Conservation (phyloP, 495 filamentous ascomycete genomes). For the Penicillium pancosmium region DNA sequence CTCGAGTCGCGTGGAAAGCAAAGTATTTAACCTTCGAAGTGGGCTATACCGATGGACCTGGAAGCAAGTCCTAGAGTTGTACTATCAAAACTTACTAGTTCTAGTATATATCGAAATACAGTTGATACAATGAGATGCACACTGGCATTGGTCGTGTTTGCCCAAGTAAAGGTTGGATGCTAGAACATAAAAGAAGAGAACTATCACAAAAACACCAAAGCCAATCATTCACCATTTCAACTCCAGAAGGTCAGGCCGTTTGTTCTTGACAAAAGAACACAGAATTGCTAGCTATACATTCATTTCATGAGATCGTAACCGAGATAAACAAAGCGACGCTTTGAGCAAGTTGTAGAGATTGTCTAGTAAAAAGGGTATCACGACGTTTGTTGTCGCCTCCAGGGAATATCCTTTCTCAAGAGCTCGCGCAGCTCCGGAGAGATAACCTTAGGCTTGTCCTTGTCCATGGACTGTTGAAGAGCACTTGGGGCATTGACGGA, state of each 20-base stretch:
- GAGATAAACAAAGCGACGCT: background rate
- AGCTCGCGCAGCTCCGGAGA: slow-evolving; percentile 78
- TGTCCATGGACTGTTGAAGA: slow-evolving; percentile 21
- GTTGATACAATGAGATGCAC: background rate
- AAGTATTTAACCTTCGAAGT: slow-evolving; percentile 11
- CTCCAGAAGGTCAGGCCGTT: background rate
- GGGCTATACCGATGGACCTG: background rate
- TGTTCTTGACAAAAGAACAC: background rate
- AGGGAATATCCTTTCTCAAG: slow-evolving; percentile 68
- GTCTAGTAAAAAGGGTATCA: background rate
- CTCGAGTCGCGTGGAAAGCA: slow-evolving; percentile 33
- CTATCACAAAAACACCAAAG: background rate
- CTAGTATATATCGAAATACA: background rate
- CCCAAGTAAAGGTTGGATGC: background rate
- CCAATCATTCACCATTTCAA: background rate
- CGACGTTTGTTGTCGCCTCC: slow-evolving; percentile 27
- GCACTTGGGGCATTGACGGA: slow-evolving; percentile 23
- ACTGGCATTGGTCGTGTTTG: background rate
- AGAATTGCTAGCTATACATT: background rate
- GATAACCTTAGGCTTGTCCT: slow-evolving; percentile 64
- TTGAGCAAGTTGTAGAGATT: background rate
- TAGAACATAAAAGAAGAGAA: background rate
- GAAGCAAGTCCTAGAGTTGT: too few species aligned
- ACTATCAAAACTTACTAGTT: too few species aligned
- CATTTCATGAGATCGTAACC: slow-evolving; percentile 3